phyloP scores from a whole-genome alignment of 2,329 filamentous ascomycete species.

The Sarocladium kiliense region DNA sequence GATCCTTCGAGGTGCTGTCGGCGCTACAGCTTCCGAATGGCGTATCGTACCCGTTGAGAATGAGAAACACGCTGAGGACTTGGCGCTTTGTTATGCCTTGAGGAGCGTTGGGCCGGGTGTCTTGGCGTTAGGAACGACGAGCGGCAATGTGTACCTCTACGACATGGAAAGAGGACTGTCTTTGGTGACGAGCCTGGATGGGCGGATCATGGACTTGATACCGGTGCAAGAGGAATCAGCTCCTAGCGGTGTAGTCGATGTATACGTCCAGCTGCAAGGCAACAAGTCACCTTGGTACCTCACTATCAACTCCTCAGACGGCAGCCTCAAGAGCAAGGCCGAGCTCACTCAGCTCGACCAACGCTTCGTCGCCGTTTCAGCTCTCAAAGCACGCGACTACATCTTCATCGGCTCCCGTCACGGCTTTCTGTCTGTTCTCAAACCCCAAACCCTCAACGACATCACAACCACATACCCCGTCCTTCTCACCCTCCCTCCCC shows the following conservation, averaged over 20 bases:
- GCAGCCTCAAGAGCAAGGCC: constrained; percentile 21
- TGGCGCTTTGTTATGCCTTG: constrained; percentile 44
- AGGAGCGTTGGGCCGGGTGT: constrained; percentile 31
- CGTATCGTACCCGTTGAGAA: constrained; percentile 29
- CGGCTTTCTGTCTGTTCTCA: constrained; percentile 38
- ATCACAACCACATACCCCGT: constrained; percentile 18
- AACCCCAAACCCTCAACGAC: constrained; percentile 9
- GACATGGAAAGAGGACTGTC: constrained; percentile 20
- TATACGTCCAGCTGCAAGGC: constrained; percentile 43
- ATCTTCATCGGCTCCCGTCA: constrained; percentile 51
- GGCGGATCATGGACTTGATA: constrained; percentile 48
- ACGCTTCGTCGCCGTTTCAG: constrained; percentile 46
- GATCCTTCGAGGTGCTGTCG: constrained; percentile 43
- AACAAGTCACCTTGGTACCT: constrained; percentile 37
- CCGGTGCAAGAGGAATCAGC: constrained; percentile 7
- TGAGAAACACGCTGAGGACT: constrained; percentile 27
- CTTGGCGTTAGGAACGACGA: constrained; percentile 44
- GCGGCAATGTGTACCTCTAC: constrained; percentile 43
- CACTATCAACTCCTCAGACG: constrained; percentile 28
- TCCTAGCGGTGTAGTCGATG: constrained; percentile 18
- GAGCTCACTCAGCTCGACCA: constrained; percentile 35
- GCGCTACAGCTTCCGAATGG: constrained; percentile 31
- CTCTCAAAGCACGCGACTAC: constrained; percentile 32
- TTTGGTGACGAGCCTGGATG: constrained; percentile 32
- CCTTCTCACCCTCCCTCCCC: constrained; percentile 13